Conservation (phyloP, 768 basidiomycete species). For the Neoboletus brunneissimus region DNA sequence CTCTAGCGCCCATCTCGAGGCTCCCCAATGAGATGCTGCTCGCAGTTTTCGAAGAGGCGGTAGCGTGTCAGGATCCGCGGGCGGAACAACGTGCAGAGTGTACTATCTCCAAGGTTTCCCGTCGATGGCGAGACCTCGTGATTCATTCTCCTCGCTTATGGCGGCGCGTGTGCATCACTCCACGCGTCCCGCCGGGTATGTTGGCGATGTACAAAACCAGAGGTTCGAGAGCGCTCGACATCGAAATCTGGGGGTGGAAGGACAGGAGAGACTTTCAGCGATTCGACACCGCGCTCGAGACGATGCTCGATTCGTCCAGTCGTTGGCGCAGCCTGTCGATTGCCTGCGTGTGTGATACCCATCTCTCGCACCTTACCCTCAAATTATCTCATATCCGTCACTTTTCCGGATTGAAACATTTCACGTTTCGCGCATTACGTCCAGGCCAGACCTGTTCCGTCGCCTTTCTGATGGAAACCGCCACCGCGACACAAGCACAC, state of each 20-base stretch:
- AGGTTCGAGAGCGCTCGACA: slow-evolving; percentile 25
- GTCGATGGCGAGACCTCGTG: slow-evolving; percentile 32
- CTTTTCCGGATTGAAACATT: slow-evolving; percentile 26
- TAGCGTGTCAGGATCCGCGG: slow-evolving; percentile 22
- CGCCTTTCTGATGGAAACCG: slow-evolving; percentile 23
- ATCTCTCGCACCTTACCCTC: slow-evolving; percentile 29
- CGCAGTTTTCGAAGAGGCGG: slow-evolving; percentile 31
- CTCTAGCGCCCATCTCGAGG: slow-evolving; percentile 28
- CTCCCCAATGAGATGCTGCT: slow-evolving; percentile 33
- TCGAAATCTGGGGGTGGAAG: slow-evolving; percentile 29
- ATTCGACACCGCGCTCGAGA: slow-evolving; percentile 27
- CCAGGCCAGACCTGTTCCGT: slow-evolving; percentile 30
- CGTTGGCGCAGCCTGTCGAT: slow-evolving; percentile 31
- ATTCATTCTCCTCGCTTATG: slow-evolving; percentile 31
- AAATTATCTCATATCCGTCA: slow-evolving; percentile 21
- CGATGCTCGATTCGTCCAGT: slow-evolving; percentile 24
- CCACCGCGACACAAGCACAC: slow-evolving; percentile 3
- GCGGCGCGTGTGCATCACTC: slow-evolving; percentile 27
- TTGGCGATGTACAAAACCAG: slow-evolving; percentile 27
- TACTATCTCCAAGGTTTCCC: slow-evolving; percentile 30
- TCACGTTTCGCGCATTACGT: slow-evolving; percentile 29
- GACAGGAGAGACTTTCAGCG: slow-evolving; percentile 32
- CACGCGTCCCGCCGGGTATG: slow-evolving; percentile 16
- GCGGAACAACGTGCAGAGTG: slow-evolving; percentile 22
- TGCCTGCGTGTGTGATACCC: slow-evolving; percentile 27